A percentile compares a stretch with the other conserved stretches of the same genome.
These are phyloP conservation scores for Dioscorea alata DNA, from an alignment of 106 monocot species.

Conservation along the genomic window DNA sequence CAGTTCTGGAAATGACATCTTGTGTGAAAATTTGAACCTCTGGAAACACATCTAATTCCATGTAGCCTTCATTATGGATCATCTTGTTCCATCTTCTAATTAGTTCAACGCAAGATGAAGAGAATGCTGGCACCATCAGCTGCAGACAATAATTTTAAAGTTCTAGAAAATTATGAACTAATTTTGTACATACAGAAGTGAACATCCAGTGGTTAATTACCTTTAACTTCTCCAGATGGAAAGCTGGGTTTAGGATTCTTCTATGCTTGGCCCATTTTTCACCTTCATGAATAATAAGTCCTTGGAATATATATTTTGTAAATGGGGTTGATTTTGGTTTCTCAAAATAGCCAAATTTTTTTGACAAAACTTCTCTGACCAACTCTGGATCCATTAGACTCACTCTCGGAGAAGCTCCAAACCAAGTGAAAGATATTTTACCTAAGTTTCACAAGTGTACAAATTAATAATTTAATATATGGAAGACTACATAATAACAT, in stretches of 20 bases:
- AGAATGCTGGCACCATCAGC: background rate
- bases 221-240: constrained; percentile 80
- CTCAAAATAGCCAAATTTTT: constrained; percentile 56
- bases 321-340: constrained; percentile 22
- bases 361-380: constrained; percentile 48
- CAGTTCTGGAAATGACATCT: too few species aligned
- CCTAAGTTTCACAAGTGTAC: constrained; percentile 13
- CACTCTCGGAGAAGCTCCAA: constrained; percentile 50
- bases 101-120: too few species aligned
- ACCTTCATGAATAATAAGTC: constrained; percentile 47
- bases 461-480: too few species aligned
- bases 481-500: too few species aligned
- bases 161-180: too few species aligned
- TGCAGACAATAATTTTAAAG: background rate
- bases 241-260: constrained; percentile 72
- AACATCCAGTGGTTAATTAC: constrained; percentile 18
- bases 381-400: constrained; percentile 56
- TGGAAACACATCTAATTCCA: too few species aligned
- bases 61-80: too few species aligned
- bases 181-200: too few species aligned
- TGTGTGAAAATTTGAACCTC: too few species aligned
- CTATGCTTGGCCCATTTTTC: constrained; percentile 70
- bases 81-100: too few species aligned
- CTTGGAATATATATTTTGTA: constrained; percentile 10
- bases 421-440: constrained; percentile 49